Percentiles rank a stretch among this genome's conserved stretches.
Evolutionary conservation across 2,329 filamentous ascomycete species (phyloP).

Genomic region (Ceratocystis papillata): DNA sequence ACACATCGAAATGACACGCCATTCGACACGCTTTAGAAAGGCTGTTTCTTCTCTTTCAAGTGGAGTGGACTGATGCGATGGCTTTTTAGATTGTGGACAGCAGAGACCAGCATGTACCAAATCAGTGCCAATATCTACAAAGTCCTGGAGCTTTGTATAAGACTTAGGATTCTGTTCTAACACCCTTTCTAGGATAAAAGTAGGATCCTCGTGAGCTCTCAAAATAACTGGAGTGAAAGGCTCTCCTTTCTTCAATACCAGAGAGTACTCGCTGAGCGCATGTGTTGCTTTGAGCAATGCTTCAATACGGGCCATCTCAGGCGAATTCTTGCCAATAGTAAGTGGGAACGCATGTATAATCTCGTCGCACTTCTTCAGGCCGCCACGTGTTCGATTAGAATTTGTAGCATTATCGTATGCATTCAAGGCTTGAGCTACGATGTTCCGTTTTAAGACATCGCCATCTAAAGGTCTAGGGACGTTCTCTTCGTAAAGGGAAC

Average conservation of each 20-base stretch:
- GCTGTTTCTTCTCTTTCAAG: conserved; percentile 27
- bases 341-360: conserved; percentile 55
- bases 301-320: conserved; percentile 45
- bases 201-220: conserved; percentile 63
- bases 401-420: conserved; percentile 76
- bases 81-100: neutral
- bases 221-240: conserved; percentile 70
- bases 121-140: conserved; percentile 57
- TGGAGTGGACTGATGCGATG: conserved; percentile 25
- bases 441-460: conserved; percentile 46
- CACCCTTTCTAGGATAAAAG: conserved; percentile 61
- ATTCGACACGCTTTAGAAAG: conserved; percentile 41
- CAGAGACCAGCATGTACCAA: conserved; percentile 48
- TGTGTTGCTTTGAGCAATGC: conserved; percentile 63
- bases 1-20: conserved; percentile 67
- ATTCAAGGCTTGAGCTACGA: conserved; percentile 53
- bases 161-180: conserved; percentile 64
- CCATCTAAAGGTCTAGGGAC: conserved; percentile 40
- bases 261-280: conserved; percentile 61
- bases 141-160: conserved; percentile 64
- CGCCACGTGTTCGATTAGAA: conserved; percentile 63
- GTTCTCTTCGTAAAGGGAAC: conserved; percentile 49
- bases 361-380: conserved; percentile 65
- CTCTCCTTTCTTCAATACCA: conserved; percentile 68
- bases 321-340: conserved; percentile 43